Percentiles rank a stretch among this genome's conserved stretches.
Conservation (phyloP, 805 yeast species). For the Naumovozyma baii region DNA sequence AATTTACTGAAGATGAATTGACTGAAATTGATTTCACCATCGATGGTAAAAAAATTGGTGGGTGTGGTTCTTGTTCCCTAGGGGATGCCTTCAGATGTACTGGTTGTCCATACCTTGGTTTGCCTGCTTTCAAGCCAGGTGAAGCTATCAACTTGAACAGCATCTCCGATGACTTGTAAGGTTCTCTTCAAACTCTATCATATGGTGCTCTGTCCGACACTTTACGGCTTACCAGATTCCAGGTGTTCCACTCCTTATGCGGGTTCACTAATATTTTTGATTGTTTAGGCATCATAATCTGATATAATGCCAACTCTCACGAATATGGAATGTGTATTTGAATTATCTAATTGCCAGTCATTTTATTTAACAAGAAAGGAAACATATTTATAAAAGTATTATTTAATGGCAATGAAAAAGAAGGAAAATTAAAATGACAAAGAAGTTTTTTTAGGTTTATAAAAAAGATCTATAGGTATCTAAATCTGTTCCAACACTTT, state of each 20-base stretch:
- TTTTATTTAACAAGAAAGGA: not conserved
- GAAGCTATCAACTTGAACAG: slow-evolving; percentile 71
- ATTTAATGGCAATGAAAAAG: not conserved
- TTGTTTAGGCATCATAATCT: too few relatives aligned
- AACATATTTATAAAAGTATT: too few relatives aligned
- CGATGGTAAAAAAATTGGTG: slow-evolving; percentile 88
- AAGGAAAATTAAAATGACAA: too few relatives aligned
- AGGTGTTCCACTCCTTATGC: too few relatives aligned
- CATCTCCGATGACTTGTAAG: slow-evolving; percentile 65
- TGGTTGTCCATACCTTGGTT: slow-evolving; percentile 93
- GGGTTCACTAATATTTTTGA: too few relatives aligned
- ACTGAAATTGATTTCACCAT: slow-evolving; percentile 91
- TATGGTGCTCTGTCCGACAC: too few relatives aligned
- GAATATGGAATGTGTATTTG: too few relatives aligned
- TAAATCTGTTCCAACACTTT: slow-evolving; percentile 11
- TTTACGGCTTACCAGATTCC: not conserved
- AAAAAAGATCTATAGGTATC: too few relatives aligned
- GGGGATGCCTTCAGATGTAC: slow-evolving; percentile 99
- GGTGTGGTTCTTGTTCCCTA: slow-evolving; percentile 92
- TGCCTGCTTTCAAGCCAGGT: slow-evolving; percentile 98
- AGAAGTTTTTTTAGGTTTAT: too few relatives aligned
- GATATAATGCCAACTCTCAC: too few relatives aligned
- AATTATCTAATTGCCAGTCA: not conserved
- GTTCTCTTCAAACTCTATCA: too few relatives aligned
- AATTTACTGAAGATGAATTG: slow-evolving; percentile 50